Conservation (phyloP, 768 basidiomycete genomes). For the Lentinus tigrinus region DNA sequence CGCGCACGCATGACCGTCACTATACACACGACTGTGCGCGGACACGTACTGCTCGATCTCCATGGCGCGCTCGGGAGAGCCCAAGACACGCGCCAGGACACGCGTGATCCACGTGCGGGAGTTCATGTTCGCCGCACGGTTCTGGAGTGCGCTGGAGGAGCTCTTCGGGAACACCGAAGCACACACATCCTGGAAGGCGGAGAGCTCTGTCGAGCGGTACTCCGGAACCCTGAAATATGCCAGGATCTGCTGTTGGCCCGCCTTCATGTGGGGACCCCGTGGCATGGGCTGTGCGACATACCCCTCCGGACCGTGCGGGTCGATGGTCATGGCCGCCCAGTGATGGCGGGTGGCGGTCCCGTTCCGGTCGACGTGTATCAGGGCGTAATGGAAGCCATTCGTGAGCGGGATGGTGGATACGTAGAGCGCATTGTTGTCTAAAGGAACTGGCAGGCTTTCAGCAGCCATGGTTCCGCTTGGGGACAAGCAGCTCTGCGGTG, state of each 20-base stretch:
- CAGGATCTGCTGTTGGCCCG: constrained; percentile 2
- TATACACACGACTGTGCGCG: background rate
- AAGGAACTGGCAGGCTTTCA: background rate
- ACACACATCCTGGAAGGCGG: background rate
- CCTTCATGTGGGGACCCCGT: background rate
- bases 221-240: constrained; percentile 10
- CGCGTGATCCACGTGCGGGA: constrained; percentile 6
- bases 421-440: constrained; percentile 7
- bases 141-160: background rate
- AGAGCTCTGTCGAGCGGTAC: background rate
- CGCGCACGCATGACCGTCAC: background rate
- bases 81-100: background rate
- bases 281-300: constrained; percentile 2
- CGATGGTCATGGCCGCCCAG: constrained; percentile 6
- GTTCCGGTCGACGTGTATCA: constrained; percentile 7
- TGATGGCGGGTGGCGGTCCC: constrained; percentile 9
- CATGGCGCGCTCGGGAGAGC: background rate
- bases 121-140: constrained; percentile 3
- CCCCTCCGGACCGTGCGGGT: constrained; percentile 7
- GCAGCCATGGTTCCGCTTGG: background rate
- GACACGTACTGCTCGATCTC: constrained; percentile 4
- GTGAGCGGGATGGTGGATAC: constrained; percentile 5
- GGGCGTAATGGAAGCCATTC: constrained; percentile 7
- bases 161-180: background rate
- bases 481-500: too few relatives aligned